Evolutionary conservation across 1,284 basidiomycete species (phyloP).

Genomic region (Mycosarcoma maydis): DNA sequence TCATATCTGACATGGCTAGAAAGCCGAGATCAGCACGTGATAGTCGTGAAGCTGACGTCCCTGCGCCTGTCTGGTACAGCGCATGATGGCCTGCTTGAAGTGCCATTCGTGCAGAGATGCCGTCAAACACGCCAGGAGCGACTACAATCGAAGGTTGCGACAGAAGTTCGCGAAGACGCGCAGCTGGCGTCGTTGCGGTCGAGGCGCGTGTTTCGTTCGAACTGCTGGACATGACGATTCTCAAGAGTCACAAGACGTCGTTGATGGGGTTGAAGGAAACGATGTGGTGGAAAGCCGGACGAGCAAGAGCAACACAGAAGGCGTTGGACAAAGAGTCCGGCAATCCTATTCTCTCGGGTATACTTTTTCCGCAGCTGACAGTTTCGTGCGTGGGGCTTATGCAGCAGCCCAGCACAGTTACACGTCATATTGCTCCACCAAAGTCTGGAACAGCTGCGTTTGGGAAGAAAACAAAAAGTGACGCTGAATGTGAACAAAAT

Average conservation of each 20-base stretch:
- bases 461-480: too few relatives aligned
- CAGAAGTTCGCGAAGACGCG: constrained; percentile 26
- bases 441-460: too few relatives aligned
- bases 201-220: neutral
- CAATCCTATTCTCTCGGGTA: constrained; percentile 8
- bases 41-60: constrained; percentile 79
- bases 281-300: neutral
- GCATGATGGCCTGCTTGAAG: constrained; percentile 75
- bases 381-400: too few relatives aligned
- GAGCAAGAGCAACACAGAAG: too few relatives aligned
- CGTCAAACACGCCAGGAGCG: constrained; percentile 76
- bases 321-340: neutral
- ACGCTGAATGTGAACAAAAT: too few relatives aligned
- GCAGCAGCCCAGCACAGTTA: constrained; percentile 1
- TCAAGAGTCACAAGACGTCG: too few relatives aligned
- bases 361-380: neutral
- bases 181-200: constrained; percentile 20
- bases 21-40: constrained; percentile 82
- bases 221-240: too few relatives aligned
- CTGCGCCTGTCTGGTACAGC: constrained; percentile 79
- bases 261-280: too few relatives aligned
- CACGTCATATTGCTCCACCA: constrained; percentile 1
- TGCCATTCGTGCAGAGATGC: constrained; percentile 80
- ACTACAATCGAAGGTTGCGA: constrained; percentile 19
- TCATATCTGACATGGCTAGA: constrained; percentile 77